These are phyloP conservation scores for Rasamsonia emersonii DNA, from an alignment of 2,329 filamentous ascomycete species.

Conservation along the genomic window DNA sequence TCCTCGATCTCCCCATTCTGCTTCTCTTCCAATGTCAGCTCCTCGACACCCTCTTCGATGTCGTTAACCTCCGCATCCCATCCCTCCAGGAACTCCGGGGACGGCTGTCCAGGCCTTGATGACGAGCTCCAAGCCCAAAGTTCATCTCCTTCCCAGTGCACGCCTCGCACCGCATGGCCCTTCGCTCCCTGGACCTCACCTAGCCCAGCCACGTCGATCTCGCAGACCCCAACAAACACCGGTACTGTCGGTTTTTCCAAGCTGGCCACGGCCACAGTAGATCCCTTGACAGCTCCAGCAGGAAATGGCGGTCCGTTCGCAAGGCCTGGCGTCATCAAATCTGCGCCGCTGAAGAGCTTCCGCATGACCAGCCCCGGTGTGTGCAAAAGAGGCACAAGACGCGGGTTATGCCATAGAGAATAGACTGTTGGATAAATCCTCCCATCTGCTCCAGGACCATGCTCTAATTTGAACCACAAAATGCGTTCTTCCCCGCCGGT, in stretches of 20 bases:
- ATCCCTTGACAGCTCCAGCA: constrained; percentile 47
- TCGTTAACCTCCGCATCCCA: constrained; percentile 35
- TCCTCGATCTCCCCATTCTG: constrained; percentile 35
- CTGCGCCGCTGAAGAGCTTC: constrained; percentile 56
- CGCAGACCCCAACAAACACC: constrained; percentile 55
- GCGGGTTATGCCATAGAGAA: constrained; percentile 57
- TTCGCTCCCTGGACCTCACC: constrained; percentile 50
- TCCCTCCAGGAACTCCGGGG: constrained; percentile 46
- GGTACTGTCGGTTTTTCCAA: constrained; percentile 53
- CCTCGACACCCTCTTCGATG: constrained; percentile 26
- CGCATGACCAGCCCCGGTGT: constrained; percentile 51
- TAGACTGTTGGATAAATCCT: constrained; percentile 48
- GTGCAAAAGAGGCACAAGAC: constrained; percentile 54
- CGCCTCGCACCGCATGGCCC: constrained; percentile 55
- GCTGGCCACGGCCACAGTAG: constrained; percentile 56
- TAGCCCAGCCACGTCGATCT: constrained; percentile 52
- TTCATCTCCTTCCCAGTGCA: constrained; percentile 63
- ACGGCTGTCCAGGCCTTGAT: constrained; percentile 43
- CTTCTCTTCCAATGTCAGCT: constrained; percentile 35
- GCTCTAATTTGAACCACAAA: constrained; percentile 56
- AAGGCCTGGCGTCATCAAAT: constrained; percentile 61
- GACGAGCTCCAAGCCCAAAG: constrained; percentile 55
- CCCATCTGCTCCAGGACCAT: constrained; percentile 36
- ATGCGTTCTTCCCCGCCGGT: constrained; percentile 46
- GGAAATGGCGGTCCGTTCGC: constrained; percentile 58